A percentile compares a stretch with the other conserved stretches of the same genome.
Conservation (phyloP, 2,329 filamentous ascomycete genomes). For the Phyllosticta paracitricarpa region DNA sequence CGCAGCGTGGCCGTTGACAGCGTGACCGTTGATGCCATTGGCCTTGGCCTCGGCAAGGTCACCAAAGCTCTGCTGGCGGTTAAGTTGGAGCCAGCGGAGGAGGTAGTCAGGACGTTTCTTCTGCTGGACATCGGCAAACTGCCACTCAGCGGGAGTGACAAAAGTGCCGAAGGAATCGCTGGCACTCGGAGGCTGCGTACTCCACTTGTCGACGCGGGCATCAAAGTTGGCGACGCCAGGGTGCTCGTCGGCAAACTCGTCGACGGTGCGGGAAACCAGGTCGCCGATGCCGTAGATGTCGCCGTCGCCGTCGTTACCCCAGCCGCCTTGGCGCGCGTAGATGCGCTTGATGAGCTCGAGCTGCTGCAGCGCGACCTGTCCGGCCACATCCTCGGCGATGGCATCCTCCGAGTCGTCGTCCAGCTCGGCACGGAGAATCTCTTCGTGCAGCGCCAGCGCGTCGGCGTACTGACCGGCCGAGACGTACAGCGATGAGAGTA, state of each 20-base stretch:
- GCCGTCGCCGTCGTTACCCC: slow-evolving; percentile 37
- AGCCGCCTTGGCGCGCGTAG: slow-evolving; percentile 33
- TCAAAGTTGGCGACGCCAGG: slow-evolving; percentile 19
- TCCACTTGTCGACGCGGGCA: slow-evolving; percentile 5
- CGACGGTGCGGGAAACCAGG: slow-evolving; percentile 36
- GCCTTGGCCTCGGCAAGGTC: slow-evolving; percentile 2
- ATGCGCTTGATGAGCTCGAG: slow-evolving; percentile 27
- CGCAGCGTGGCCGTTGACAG: background rate
- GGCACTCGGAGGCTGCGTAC: background rate
- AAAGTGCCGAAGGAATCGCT: slow-evolving; percentile 9
- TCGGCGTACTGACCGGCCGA: slow-evolving; percentile 28
- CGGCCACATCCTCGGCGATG: slow-evolving; percentile 15
- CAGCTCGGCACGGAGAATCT: slow-evolving; percentile 24
- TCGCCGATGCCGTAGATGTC: slow-evolving; percentile 36
- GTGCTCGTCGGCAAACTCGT: slow-evolving; percentile 24
- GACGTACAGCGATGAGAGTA: slow-evolving; percentile 42
- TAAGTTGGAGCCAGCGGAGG: slow-evolving; percentile 10
- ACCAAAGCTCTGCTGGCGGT: slow-evolving; percentile 9
- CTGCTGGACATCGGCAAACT: slow-evolving; percentile 6
- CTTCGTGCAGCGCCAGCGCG: slow-evolving; percentile 22
- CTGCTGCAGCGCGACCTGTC: slow-evolving; percentile 22
- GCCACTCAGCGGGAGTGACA: slow-evolving; percentile 2
- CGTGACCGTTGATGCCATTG: background rate
- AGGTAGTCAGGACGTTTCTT: slow-evolving; percentile 7
- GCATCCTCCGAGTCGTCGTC: slow-evolving; percentile 16